phyloP scores from a whole-genome alignment of 148 eudicot species.

The Rhododendron williamsianum region DNA sequence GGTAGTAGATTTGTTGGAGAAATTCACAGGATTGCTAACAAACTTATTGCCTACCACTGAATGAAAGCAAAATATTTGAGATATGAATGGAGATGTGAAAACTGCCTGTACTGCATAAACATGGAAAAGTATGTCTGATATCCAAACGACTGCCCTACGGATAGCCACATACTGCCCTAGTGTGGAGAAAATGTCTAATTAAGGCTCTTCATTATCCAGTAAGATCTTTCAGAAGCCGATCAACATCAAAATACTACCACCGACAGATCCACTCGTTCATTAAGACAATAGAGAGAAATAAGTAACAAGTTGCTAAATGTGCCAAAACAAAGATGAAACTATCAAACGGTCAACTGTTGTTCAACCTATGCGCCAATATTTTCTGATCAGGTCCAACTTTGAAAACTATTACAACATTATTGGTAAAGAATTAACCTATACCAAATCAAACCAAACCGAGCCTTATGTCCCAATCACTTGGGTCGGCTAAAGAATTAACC shows the following conservation, averaged over 20 bases:
- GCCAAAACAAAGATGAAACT: background rate
- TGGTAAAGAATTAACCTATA: background rate
- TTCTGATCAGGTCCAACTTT: background rate
- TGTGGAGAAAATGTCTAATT: background rate
- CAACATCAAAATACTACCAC: background rate
- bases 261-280: background rate
- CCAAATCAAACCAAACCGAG: too few relatives aligned
- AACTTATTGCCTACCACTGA: conserved; percentile 70
- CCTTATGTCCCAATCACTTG: too few relatives aligned
- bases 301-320: background rate
- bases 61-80: background rate
- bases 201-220: background rate
- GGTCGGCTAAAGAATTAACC: background rate
- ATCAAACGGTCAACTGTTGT: background rate
- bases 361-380: too few relatives aligned
- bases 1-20: conserved; percentile 53
- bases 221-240: background rate
- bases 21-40: conserved; percentile 63
- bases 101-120: background rate
- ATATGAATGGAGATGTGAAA: background rate
- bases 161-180: background rate
- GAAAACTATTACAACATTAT: too few relatives aligned
- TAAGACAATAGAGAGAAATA: background rate
- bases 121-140: background rate
- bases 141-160: background rate